Conservation (phyloP, 2,329 filamentous ascomycete genomes). For the Mycosphaerella arachidis region DNA sequence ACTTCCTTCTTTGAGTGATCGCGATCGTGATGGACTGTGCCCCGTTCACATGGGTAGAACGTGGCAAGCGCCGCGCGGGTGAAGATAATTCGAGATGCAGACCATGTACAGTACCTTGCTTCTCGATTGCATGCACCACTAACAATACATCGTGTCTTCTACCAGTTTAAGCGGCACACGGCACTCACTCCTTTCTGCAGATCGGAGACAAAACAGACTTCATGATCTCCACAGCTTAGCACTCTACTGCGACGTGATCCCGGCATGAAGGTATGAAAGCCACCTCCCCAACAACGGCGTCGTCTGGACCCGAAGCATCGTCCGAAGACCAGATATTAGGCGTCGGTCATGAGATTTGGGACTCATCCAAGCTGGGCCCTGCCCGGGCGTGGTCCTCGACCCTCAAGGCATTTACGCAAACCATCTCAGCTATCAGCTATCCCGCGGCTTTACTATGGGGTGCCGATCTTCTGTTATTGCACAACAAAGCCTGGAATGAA, state of each 20-base stretch:
- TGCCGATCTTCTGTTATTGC: conserved; percentile 34
- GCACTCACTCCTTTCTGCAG: background rate
- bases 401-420: conserved; percentile 25
- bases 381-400: conserved; percentile 35
- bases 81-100: background rate
- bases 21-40: background rate
- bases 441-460: conserved; percentile 43
- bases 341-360: conserved; percentile 8
- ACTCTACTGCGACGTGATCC: background rate
- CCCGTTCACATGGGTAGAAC: background rate
- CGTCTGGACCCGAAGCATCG: background rate
- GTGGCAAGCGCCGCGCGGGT: background rate
- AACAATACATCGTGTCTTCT: background rate
- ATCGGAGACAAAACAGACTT: background rate
- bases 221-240: background rate
- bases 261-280: conserved; percentile 14
- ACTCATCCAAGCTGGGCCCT: conserved; percentile 29
- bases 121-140: background rate
- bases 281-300: background rate
- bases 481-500: conserved; percentile 41
- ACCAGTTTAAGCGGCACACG: background rate
- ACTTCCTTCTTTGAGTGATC: background rate
- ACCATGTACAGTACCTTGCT: background rate
- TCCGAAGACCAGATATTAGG: conserved; percentile 5
- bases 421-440: conserved; percentile 39